Evolutionary conservation across 139 green algal species (phyloP), one percentile per base, ranked within the genome.

Genomic region (Volvox africanus): DNA sequence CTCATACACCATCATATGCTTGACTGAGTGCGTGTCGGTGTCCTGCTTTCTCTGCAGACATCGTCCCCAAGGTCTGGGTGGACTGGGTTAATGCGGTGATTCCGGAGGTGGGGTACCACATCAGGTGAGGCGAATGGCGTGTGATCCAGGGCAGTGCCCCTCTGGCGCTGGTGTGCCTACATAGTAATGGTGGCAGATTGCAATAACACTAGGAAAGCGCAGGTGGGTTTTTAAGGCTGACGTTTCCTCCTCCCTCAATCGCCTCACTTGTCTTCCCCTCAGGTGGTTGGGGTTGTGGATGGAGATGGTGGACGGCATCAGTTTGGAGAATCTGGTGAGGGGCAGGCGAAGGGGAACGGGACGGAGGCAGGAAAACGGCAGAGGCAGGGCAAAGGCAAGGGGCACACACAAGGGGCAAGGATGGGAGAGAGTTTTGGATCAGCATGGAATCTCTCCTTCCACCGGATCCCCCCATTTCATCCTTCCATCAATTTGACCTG

Each of bases 201-300:
- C 44, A 55, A 9, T 55, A 9, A 55, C 44, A 55, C 44, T 55
- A 55, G 44, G 44, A 55, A 9, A 55, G 44, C 44, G 5, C 44
- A 55, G 9, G 44, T 9, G 9, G 44, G 44, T 5, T 55, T 55
- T 55, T 55, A 55, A 55, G 5, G 9, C 44, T 55, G 44, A 55
- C 9, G 5, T 55, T 75, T 12, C 71, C 26, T 32, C 22, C 71
- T 79, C 26, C 20, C 71, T 20, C 17, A 79, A 30, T 36, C 71
- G 32, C 71, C 71, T 30, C 21, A 2, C 35, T 30, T 79, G 14
- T 32, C 71, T 30, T n/a, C 26, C 22, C 24, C 32, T 32, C 86
- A 94, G 92, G 71, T 94, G 92, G 92, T 86, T 92, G 61, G 92
- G 77, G 2, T 30, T 93, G 21, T 94, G 92, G 92, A 94, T 94